phyloP scores from a whole-genome alignment of 768 basidiomycete species.

The Russula sp. region DNA sequence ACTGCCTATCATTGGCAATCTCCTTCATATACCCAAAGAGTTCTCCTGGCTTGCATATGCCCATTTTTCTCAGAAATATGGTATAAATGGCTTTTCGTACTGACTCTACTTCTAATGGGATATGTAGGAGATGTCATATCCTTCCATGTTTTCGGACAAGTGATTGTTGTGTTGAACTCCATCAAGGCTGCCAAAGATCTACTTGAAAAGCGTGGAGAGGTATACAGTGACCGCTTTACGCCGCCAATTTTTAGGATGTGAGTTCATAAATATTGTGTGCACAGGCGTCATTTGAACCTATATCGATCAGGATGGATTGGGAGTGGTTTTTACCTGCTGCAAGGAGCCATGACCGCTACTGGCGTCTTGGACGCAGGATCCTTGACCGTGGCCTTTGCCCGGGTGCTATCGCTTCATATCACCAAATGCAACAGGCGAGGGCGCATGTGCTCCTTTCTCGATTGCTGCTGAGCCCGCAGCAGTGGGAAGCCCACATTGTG shows the following conservation, averaged over 20 bases:
- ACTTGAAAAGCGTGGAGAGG: conserved; percentile 6
- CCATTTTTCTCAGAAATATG: no score
- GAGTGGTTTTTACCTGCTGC: not conserved
- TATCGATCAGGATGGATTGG: not conserved
- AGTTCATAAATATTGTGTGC: not conserved
- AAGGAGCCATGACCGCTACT: not conserved
- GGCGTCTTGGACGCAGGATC: not conserved
- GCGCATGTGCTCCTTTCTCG: not conserved
- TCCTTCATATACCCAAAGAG: no score
- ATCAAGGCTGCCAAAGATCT: conserved; percentile 1
- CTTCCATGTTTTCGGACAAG: conserved; percentile 2
- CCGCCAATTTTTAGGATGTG: conserved; percentile 1
- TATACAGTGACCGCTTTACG: conserved; percentile 5
- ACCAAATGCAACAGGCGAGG: not conserved
- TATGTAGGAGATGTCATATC: conserved; percentile 10
- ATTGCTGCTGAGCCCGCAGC: not conserved
- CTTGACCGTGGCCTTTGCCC: conserved; percentile 7
- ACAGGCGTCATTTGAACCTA: not conserved
- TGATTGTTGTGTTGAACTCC: not conserved
- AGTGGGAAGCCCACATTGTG: not conserved
- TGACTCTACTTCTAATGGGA: no score
- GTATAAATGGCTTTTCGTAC: no score
- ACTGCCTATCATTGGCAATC: conserved; percentile 7
- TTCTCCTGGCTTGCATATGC: no score
- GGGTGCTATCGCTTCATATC: not conserved